A percentile compares a stretch with the other conserved stretches of the same genome.
Evolutionary conservation across 208 protist species (phyloP).

Genomic region (Herpetomonas samuelpessoai): DNA sequence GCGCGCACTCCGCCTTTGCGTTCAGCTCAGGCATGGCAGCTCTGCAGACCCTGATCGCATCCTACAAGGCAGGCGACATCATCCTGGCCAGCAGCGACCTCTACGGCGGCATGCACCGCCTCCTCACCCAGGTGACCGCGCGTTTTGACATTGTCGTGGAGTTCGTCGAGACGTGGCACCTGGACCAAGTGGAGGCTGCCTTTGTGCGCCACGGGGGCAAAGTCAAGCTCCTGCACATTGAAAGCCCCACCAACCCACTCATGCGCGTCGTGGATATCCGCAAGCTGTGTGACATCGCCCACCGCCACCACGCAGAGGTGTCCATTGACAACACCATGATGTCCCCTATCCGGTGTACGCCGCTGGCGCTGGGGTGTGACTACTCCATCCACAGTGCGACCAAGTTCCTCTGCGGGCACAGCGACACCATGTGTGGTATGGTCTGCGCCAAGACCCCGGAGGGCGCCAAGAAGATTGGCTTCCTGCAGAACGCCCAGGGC

Average conservation of each 20-base stretch:
- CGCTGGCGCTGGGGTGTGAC: constrained; percentile 93
- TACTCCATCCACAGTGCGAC: constrained; percentile 95
- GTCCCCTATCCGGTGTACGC: constrained; percentile 94
- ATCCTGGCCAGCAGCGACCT: constrained; percentile 88
- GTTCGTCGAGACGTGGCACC: constrained; percentile 88
- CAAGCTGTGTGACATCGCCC: constrained; percentile 69
- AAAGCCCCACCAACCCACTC: constrained; percentile 95
- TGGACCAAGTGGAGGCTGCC: constrained; percentile 43
- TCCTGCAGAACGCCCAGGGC: constrained; percentile 92
- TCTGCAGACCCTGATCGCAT: constrained; percentile 81
- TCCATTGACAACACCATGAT: constrained; percentile 97
- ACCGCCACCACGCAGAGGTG: constrained; percentile 67
- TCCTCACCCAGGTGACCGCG: constrained; percentile 77
- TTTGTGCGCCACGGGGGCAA: constrained; percentile 27
- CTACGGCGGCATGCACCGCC: constrained; percentile 94
- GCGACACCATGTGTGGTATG: constrained; percentile 92
- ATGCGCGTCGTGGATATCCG: constrained; percentile 91
- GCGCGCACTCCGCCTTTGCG: constrained; percentile 85
- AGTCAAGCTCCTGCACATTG: constrained; percentile 91
- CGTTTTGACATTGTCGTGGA: constrained; percentile 68
- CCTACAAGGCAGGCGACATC: constrained; percentile 68
- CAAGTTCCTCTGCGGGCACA: constrained; percentile 97
- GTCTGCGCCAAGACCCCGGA: constrained; percentile 63
- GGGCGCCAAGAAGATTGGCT: constrained; percentile 68
- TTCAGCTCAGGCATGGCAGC: constrained; percentile 89